Evolutionary conservation across 1,284 basidiomycete species (phyloP), one percentile per base, ranked within the genome.

Genomic region (Heterobasidion occidentale): DNA sequence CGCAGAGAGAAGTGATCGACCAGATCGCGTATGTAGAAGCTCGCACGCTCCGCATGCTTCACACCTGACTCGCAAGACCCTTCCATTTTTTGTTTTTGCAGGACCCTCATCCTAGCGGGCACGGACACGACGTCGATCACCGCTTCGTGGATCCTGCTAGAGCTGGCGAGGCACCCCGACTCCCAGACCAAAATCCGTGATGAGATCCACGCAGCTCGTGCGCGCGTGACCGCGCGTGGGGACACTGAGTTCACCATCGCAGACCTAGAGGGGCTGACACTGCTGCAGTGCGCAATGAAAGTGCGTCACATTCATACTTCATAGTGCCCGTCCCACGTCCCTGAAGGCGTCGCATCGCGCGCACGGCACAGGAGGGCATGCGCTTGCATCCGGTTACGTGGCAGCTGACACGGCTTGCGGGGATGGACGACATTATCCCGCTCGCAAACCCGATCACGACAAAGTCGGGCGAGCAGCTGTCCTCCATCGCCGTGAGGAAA

Each of bases 91-190:
- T n/a, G 14, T 51, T 33, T 33, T 42, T 11, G 11, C 50, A 74
- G 75, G 12, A 74, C 71, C 5, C 67, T 78, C 44, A 59, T 78
- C 36, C 61, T 74, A 55, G 72, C 75, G 14, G 78, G 84, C 0
- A 77, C 83, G 56, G 80, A 84, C 59, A 81, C 82, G 1, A 78
- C 76, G 0, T 71, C 79, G 12, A 75, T 68, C 46, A 69, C 72
- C 4, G 54, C 77, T 51, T 67, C 64, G 52, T 80, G 74, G 74
- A 67, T 68, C 0, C 61, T 79, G 19, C 64, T 71, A 51, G 77
- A 79, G 59, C 69, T 79, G 12, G 71, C 73, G 7, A 68, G 64
- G 51, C 62, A 73, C 56, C 70, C 71, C 9, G 59, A 68, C 4
- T 68, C 72, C 6, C 78, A 78, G 61, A 60, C 56, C 11, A 66